Conservation (phyloP, 352 stramenopile genomes). For the Hyaloperonospora arabidopsidis region DNA sequence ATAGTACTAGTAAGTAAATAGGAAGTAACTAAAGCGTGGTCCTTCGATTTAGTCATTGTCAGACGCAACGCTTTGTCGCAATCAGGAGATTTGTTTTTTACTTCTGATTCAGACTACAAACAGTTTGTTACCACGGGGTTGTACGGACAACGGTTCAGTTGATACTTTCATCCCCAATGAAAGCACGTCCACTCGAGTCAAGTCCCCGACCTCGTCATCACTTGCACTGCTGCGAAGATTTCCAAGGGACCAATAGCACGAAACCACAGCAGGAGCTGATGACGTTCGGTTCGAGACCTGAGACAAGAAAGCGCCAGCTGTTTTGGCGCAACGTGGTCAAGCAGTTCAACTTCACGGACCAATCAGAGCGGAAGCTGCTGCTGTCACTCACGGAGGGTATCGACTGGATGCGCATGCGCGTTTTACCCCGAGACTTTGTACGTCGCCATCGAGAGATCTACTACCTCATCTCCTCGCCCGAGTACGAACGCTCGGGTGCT, state of each 20-base stretch:
- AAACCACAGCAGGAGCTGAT: neutral
- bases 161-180: too few species aligned
- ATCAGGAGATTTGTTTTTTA: too few species aligned
- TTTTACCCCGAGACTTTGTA: conserved; percentile 47
- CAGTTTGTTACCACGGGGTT: too few species aligned
- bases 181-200: too few species aligned
- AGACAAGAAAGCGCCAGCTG: conserved; percentile 33
- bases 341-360: conserved; percentile 71
- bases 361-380: conserved; percentile 49
- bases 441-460: conserved; percentile 74
- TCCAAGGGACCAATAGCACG: too few species aligned
- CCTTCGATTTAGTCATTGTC: too few species aligned
- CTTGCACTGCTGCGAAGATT: neutral
- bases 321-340: conserved; percentile 80
- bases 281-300: conserved; percentile 1
- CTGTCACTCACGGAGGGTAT: conserved; percentile 61
- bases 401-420: conserved; percentile 52
- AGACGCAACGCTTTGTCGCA: too few species aligned
- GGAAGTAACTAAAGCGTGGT: too few species aligned
- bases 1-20: too few species aligned
- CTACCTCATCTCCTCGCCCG: conserved; percentile 49
- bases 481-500: conserved; percentile 60
- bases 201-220: conserved; percentile 8
- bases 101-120: too few species aligned
- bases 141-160: too few species aligned